Evolutionary conservation across 2,329 filamentous ascomycete species (phyloP), one percentile per base, ranked within the genome.

Genomic region (Paraphoma chrysanthemicola): DNA sequence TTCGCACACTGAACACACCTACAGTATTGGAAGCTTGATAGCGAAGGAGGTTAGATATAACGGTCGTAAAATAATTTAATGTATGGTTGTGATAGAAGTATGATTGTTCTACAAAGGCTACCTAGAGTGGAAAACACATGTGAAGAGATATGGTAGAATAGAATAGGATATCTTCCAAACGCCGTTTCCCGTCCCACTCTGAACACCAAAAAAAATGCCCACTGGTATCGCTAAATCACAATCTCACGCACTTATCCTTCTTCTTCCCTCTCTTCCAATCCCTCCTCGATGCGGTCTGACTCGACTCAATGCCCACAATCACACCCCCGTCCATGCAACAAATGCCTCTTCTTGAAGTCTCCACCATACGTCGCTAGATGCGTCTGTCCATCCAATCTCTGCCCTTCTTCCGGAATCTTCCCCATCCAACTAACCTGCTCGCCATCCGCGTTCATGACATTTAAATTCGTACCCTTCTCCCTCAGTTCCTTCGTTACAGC

Each of bases 401-500:
- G 70, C 0, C 75, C 78, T 6, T 75, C 70, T 14, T 71, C 70
- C 0, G 81, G 79, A 0, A 79, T 42, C 36, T 59, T 66, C 1
- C 81, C 81, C 70, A 83, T 75, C 77, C 80, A 83, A 7, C 71
- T 66, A 4, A 77, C 71, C 52, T 63, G 56, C 42, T 62, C 63
- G 7, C 71, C 77, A 16, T 66, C 60, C 0, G 51, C 70, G 42
- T 63, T 68, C 43, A 68, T 38, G 5, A 67, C 66, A 50, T 72
- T 75, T 47, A 78, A 67, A 6, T 58, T 57, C 10, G 58, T 58
- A 18, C 77, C 76, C 79, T 87, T 88, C 60, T 87, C 79, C 65
- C 82, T 85, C 44, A 99, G 79, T 76, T 95, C 88, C 69, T 86
- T 81, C 0, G 93, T 97, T 53, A 98, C 87, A 31, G 82, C 82